Percentiles rank a stretch among this genome's conserved stretches.
Evolutionary conservation across 179 eudicot genomes (phyloP).

Genomic region (Sideroxylon spinosum): DNA sequence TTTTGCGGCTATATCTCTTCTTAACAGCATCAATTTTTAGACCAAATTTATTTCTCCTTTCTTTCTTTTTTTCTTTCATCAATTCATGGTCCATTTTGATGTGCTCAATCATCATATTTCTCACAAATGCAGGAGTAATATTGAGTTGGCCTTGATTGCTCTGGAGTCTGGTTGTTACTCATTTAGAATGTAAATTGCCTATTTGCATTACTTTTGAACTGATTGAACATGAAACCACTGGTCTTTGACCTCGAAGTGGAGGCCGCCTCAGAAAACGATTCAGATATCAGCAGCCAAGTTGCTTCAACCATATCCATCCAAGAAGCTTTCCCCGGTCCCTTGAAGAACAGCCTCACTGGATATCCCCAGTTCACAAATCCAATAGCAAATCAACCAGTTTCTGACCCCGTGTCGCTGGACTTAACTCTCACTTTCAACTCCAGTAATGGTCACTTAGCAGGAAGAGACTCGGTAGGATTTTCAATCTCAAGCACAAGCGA

Average conservation of each 20-base stretch:
- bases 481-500: constrained; percentile 33
- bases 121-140: constrained; percentile 8
- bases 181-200: background rate
- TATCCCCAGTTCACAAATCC: constrained; percentile 7
- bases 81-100: background rate
- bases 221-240: constrained; percentile 11
- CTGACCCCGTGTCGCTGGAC: constrained; percentile 20
- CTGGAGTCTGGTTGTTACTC: background rate
- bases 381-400: background rate
- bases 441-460: background rate
- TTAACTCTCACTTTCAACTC: constrained; percentile 27
- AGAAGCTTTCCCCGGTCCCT: background rate
- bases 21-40: too few species aligned
- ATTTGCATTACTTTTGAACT: background rate
- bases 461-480: constrained; percentile 10
- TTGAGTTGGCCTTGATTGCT: background rate
- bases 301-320: constrained; percentile 23
- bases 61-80: background rate
- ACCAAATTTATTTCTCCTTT: too few species aligned
- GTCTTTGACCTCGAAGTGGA: constrained; percentile 16
- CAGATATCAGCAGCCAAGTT: constrained; percentile 32
- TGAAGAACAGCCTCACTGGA: background rate
- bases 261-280: constrained; percentile 21
- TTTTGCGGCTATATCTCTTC: too few species aligned
- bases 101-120: background rate